Conservation (phyloP, 169 alveolate species). For the Cryptosporidium canis region DNA sequence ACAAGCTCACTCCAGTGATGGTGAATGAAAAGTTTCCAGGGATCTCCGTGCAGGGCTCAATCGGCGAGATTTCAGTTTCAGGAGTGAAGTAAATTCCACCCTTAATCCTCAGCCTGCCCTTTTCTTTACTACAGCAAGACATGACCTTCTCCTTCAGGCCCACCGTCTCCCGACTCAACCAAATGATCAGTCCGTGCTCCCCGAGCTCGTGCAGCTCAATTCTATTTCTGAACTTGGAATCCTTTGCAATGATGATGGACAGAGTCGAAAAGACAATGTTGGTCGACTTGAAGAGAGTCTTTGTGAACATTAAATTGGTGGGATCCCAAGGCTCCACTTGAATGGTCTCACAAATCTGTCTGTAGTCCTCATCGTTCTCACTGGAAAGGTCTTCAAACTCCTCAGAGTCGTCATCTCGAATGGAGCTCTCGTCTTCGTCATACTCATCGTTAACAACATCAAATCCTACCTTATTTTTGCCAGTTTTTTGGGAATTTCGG, state of each 20-base stretch:
- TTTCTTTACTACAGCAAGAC: background rate
- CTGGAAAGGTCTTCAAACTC: conserved; percentile 54
- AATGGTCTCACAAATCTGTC: conserved; percentile 19
- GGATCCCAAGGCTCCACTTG: conserved; percentile 51
- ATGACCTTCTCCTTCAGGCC: conserved; percentile 21
- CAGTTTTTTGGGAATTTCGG: conserved; percentile 13
- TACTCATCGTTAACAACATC: conserved; percentile 3
- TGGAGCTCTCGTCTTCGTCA: conserved; percentile 51
- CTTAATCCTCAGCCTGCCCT: conserved; percentile 31
- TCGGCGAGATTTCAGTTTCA: conserved; percentile 51
- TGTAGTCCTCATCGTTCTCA: conserved; percentile 56
- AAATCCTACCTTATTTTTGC: background rate
- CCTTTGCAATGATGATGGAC: background rate
- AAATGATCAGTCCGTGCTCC: conserved; percentile 43
- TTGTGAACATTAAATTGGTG: conserved; percentile 53
- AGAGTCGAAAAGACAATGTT: conserved; percentile 31
- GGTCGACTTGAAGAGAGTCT: conserved; percentile 35
- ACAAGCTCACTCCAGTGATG: conserved; percentile 43
- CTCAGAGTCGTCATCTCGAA: conserved; percentile 34
- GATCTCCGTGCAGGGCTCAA: conserved; percentile 62
- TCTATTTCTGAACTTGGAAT: conserved; percentile 2
- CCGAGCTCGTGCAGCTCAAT: conserved; percentile 41
- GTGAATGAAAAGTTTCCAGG: conserved; percentile 47
- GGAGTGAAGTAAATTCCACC: conserved; percentile 73
- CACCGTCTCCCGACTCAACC: conserved; percentile 35